Base-by-base conservation (phyloP, 352 stramenopile species). In the Hyaloperonospora arabidopsidis region DNA sequence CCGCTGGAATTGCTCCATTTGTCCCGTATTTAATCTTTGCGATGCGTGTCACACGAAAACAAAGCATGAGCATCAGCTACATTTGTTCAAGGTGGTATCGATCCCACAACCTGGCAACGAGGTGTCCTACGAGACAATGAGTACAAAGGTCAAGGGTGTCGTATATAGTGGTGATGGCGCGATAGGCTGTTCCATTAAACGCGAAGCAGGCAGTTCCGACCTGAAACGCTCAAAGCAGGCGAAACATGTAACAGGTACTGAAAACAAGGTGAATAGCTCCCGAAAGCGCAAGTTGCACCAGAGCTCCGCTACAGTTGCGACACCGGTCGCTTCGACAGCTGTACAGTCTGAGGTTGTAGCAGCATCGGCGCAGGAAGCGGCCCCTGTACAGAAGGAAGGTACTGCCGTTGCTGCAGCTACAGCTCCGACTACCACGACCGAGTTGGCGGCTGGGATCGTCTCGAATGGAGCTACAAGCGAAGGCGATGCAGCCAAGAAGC, bases 1-100 rank as follows among this genome's bases (percentile, higher is more conserved):
- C 52, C 84, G 93, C 18, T 98, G 92, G 80, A 96, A 98, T 63
- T 98, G 94, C 61, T 94, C 90, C 0, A 97, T 94, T 25, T 98
- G 95, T 63, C 87, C 89, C 15, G 87, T 98, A 39, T 98, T 97
- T 65, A 96, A 98, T 59, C 79, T 97, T 32, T 98, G 95, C 59
- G 82, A 97, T 32, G 75, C 91, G n/a, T 98, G 95, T 68, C 76
- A 96, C 19, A 63, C 66, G 38, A 97, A 97, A 65, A 92, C 84
- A 17, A 96, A 92, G 63, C 87, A 95, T 66, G 76, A 95, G 39
- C 93, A 98, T 62, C 78, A 86, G 50, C 79, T 98, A 61, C 91
- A 89, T 52, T 71, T 97, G 29, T 96, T 97, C 74, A 92, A 95
- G 44, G 96, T 98, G 35, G 77, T 96, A 1, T 57, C 84, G 7